A percentile compares a stretch with the other conserved stretches of the same genome.
These are phyloP conservation scores for Hapsidospora chrysogenum DNA, from an alignment of 495 filamentous ascomycete genomes.

Conservation along the genomic window DNA sequence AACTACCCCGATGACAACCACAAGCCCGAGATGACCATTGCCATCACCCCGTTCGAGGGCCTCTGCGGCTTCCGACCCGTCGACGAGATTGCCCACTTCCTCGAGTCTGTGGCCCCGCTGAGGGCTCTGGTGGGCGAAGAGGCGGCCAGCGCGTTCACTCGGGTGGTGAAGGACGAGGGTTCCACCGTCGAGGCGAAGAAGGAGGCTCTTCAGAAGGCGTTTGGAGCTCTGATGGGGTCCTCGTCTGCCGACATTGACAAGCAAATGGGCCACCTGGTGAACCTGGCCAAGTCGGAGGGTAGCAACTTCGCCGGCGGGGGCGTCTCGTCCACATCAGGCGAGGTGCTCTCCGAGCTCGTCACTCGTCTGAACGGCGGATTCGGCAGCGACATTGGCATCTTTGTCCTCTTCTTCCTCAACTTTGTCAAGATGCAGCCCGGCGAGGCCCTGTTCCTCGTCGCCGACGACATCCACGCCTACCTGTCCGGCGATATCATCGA, in stretches of 20 bases:
- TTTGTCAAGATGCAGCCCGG: slow-evolving; percentile 48
- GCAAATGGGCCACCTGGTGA: slow-evolving; percentile 49
- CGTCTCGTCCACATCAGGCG: slow-evolving; percentile 39
- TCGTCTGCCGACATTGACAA: slow-evolving; percentile 44
- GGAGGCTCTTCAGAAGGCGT: slow-evolving; percentile 54
- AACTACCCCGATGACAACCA: slow-evolving; percentile 99
- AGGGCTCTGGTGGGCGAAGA: slow-evolving; percentile 60
- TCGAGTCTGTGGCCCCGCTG: slow-evolving; percentile 54
- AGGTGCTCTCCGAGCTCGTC: slow-evolving; percentile 61
- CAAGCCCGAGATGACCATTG: slow-evolving; percentile 98
- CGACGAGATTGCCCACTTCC: slow-evolving; percentile 71
- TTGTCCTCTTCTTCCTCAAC: slow-evolving; percentile 30
- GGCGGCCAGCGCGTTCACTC: slow-evolving; percentile 48
- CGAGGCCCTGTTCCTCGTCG: slow-evolving; percentile 90
- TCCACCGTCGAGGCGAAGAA: slow-evolving; percentile 51
- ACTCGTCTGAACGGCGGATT: slow-evolving; percentile 47
- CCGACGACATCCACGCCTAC: slow-evolving; percentile 95
- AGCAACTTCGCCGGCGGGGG: slow-evolving; percentile 46
- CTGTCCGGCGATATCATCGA: slow-evolving; percentile 93
- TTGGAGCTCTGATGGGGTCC: slow-evolving; percentile 66
- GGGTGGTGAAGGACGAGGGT: slow-evolving; percentile 45
- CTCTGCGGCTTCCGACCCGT: slow-evolving; percentile 90
- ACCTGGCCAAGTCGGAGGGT: slow-evolving; percentile 47
- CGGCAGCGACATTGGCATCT: slow-evolving; percentile 27
- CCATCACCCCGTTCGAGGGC: slow-evolving; percentile 88